These are phyloP conservation scores for Penicillium coffeae DNA, from an alignment of 495 filamentous ascomycete genomes.

Conservation along the genomic window DNA sequence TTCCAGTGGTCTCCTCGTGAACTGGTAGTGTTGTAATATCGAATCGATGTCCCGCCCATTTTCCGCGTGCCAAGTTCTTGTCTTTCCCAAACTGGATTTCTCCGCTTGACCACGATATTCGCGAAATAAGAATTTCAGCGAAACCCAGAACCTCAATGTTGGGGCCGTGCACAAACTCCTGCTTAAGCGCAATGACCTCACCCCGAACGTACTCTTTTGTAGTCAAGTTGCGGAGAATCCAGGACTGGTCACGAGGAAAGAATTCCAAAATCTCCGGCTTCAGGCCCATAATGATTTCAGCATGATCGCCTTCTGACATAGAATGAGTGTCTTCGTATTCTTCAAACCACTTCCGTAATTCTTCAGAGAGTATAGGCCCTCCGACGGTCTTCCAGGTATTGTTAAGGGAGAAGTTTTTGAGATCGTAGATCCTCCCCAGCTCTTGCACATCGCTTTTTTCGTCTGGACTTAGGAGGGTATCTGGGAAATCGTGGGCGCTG, in stretches of 20 bases:
- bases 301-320: constrained; percentile 8
- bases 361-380: constrained; percentile 3
- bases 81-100: background rate
- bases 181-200: constrained; percentile 12
- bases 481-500: constrained; percentile 9
- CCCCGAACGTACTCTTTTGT: constrained; percentile 18
- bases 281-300: constrained; percentile 15
- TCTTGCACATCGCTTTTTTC: constrained; percentile 3
- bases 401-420: background rate
- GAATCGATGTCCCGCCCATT: constrained; percentile 19
- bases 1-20: background rate
- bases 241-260: constrained; percentile 12
- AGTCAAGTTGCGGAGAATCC: constrained; percentile 15
- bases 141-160: constrained; percentile 17
- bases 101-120: constrained; percentile 12
- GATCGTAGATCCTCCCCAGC: constrained; percentile 1
- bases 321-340: constrained; percentile 4
- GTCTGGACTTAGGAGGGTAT: background rate
- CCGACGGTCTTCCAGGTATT: constrained; percentile 9
- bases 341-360: constrained; percentile 5
- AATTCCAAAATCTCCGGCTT: constrained; percentile 15
- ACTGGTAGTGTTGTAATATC: constrained; percentile 9
- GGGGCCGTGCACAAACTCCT: constrained; percentile 13
- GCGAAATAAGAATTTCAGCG: constrained; percentile 11
- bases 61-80: constrained; percentile 9